Evolutionary conservation across 2,329 filamentous ascomycete genomes (phyloP), one percentile per base, ranked within the genome.

Genomic region (Colletotrichum musicola): DNA sequence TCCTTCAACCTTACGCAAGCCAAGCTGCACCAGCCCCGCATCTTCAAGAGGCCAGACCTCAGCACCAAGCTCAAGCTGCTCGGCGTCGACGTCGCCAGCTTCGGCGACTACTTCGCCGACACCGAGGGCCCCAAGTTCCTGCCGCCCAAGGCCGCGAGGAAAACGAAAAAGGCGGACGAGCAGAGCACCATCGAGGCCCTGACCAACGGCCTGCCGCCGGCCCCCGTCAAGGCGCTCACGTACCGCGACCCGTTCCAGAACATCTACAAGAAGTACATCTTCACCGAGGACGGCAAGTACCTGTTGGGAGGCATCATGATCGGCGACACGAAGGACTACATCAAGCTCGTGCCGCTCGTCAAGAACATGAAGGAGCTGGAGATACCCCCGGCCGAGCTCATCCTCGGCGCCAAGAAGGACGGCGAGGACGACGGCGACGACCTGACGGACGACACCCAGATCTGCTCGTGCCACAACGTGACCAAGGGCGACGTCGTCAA

Each of bases 261-360:
- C 55, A 89, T 97, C 1, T 97, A 97, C 83, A 97, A 97, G 79
- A 97, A 97, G 77, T 97, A 96, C 78, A 82, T 97, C 12, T 97
- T 97, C 75, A 97, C 94, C 0, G 83, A 90, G 75, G 95, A 97
- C 76, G 94, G 94, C 27, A 97, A 97, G 77, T 95, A 95, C 74
- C 83, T 97, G 1, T 88, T 97, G 0, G 94, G 94, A n/a, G 95
- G 94, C 4, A 97, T 97, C 93, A 97, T 97, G 93, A 96, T 97
- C 70, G 95, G 94, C 46, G 94, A 97, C 75, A 97, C 93, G 0
- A 92, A 88, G 71, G 94, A 97, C 81, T 97, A 97, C 75, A 88
- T 97, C 81, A 97, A 95, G 78, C 82, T 97, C 22, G 93, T 97
- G 1, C 92, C 93, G 1, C 90, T 97, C 85, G 93, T 96, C 62